Base-by-base conservation (phyloP, 208 protist genomes). In the Histomonas meleagridis region DNA sequence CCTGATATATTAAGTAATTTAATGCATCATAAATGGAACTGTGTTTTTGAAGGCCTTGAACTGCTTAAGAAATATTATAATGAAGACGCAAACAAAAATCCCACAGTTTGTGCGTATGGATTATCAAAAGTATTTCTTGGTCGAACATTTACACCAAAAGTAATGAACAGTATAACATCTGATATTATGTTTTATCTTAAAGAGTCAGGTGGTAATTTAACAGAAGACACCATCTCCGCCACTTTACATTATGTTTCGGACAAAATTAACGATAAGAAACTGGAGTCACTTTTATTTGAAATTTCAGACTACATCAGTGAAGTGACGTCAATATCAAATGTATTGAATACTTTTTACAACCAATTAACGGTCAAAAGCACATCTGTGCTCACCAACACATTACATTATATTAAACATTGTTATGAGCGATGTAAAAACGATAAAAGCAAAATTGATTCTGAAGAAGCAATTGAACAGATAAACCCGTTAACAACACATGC, bases 81-180 rank as follows among this genome's bases (percentile, higher is more conserved):
- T 38, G 46, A 86, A 55, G 76, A 86, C 14, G n/a, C n/a, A n/a
- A 43, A 46, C 32, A 16, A 16, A 26, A 55, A 51, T 38, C 23
- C 46, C 9, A 43, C 43, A 40, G 38, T 18, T 26, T 86, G 76
- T 16, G 76, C 46, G 16, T 86, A 86, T 86, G 76, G 76, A 18
- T 28, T 86, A 1, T 32, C 46, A 1, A 51, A 40, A 86, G 32
- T 28, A 55, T 86, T 86, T 38, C 9, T 86, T 49, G 38, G 26
- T 86, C 7, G 76, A 51, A 86, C 76, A 55, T 86, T 86, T n/a
- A 46, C 76, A 38, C 76, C 76, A 35, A 86, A 86, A 38, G 76
- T 86, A 2, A 86, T 86, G 76, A 51, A 51, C 46, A 43, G 32
- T 32, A 16, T 86, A 38, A 18, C 35, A 38, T 46, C 18, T n/a